Base-by-base conservation (phyloP, 2,329 filamentous ascomycete species). In the Onygena corvina region DNA sequence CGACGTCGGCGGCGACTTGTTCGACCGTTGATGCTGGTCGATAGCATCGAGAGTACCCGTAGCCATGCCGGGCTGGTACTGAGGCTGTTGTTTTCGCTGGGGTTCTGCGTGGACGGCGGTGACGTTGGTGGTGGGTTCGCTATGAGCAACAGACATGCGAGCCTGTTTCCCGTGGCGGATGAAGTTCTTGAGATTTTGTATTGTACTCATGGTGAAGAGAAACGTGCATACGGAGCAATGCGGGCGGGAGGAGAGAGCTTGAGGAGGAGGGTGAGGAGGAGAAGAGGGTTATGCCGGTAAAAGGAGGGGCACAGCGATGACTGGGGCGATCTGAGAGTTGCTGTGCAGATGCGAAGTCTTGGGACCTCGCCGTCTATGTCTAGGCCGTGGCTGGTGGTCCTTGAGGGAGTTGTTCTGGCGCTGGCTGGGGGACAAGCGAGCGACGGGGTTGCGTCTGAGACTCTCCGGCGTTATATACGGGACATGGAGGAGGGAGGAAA, bases 151-250 rank as follows among this genome's bases (percentile, higher is more conserved):
- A 57, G 77, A 76, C 56, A 73, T 75, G 57, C 87, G 84, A 59
- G 88, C 90, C 75, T 94, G 88, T 74, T 95, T 95, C 70, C 90
- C 90, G 75, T 95, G 90, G 58, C 90, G 86, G 70, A 96, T 92
- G 70, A 96, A 93, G 70, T 95, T 95, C 72, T 96, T 95, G 61
- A 95, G 79, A 65, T 92, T 92, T 73, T 95, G 90, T 72, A 95
- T 94, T 42, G 79, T 79, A 60, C 76, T 79, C 79, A 81, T 81
- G 62, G 29, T 18, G 27, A 46, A 25, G 14, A n/a, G n/a, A 9
- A 18, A 33, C 33, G 18, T 33, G 25, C 18, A 16, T 23, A n/a
- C n/a, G 25, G 30, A 33, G 30, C 30, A 7, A 11, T 11, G 42
- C 9, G 14, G n/a, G 27, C n/a, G 20, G 27, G 18, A 27, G 42